A percentile compares a stretch with the other conserved stretches of the same genome.
phyloP scores from a whole-genome alignment of 2,329 filamentous ascomycete genomes.

The Botryotinia globosa region DNA sequence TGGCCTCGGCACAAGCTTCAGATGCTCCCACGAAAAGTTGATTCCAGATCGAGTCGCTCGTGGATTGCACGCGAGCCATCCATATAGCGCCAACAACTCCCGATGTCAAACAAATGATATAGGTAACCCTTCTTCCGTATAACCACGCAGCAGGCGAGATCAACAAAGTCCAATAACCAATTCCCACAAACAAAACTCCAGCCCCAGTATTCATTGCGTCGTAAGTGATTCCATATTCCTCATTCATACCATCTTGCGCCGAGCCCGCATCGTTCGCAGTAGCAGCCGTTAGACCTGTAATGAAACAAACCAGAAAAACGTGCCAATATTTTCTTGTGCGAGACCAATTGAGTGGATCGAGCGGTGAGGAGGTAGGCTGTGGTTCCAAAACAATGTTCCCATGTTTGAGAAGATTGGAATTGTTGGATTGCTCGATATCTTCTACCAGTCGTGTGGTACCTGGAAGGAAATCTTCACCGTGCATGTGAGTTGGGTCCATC shows the following conservation, averaged over 20 bases:
- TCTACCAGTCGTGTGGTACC: constrained; percentile 32
- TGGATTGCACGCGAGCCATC: constrained; percentile 48
- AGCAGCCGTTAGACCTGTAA: constrained; percentile 54
- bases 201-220: constrained; percentile 55
- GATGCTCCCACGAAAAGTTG: constrained; percentile 58
- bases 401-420: constrained; percentile 30
- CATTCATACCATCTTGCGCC: constrained; percentile 49
- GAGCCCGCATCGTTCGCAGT: constrained; percentile 55
- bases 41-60: constrained; percentile 50
- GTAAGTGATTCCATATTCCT: constrained; percentile 51
- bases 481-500: constrained; percentile 15
- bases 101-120: constrained; percentile 50
- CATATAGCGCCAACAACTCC: constrained; percentile 52
- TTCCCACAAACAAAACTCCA: constrained; percentile 54
- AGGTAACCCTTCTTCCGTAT: constrained; percentile 54
- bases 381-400: constrained; percentile 52
- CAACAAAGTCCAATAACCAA: constrained; percentile 55
- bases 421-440: constrained; percentile 23
- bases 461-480: constrained; percentile 28
- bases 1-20: constrained; percentile 54
- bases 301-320: constrained; percentile 50
- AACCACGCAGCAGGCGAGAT: constrained; percentile 52
- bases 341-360: constrained; percentile 54
- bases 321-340: constrained; percentile 49
- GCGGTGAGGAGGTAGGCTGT: constrained; percentile 50